Conservation (phyloP, 257 asterid genomes). For the Nicotiana knightiana region DNA sequence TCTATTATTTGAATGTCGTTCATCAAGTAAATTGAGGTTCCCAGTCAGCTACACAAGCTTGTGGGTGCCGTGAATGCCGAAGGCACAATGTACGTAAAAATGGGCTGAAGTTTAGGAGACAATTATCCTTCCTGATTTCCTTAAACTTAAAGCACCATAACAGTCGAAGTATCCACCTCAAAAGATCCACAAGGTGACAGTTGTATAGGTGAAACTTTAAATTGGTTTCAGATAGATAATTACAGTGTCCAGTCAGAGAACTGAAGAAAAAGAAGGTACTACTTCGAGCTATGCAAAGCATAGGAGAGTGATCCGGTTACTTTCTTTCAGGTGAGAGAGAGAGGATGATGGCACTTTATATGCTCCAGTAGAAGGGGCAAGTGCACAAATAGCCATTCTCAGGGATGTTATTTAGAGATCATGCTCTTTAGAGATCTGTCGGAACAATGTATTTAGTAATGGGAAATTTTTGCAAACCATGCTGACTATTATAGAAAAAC, state of each 20-base stretch:
- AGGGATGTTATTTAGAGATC: too few relatives aligned
- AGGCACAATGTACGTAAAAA: background rate
- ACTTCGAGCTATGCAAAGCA: background rate
- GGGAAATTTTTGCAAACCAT: background rate
- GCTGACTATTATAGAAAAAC: background rate
- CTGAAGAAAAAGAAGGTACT: background rate
- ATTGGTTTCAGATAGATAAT: constrained; percentile 1
- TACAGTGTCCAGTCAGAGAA: background rate
- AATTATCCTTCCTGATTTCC: background rate
- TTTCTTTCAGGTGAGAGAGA: background rate
- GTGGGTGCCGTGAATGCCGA: background rate
- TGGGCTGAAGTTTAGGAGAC: background rate
- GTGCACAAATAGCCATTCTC: too few relatives aligned
- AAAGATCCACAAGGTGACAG: background rate
- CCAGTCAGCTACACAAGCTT: constrained; percentile 1
- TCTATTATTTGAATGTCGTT: background rate
- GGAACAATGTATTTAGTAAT: background rate
- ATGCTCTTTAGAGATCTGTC: background rate
- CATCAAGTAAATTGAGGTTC: background rate
- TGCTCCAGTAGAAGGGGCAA: background rate
- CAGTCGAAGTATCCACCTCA: background rate
- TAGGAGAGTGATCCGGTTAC: background rate
- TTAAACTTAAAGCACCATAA: background rate
- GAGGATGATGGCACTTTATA: background rate
- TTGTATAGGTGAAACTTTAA: background rate